Base-by-base conservation (phyloP, 768 basidiomycete species). In the Lactifluus subvellereus region DNA sequence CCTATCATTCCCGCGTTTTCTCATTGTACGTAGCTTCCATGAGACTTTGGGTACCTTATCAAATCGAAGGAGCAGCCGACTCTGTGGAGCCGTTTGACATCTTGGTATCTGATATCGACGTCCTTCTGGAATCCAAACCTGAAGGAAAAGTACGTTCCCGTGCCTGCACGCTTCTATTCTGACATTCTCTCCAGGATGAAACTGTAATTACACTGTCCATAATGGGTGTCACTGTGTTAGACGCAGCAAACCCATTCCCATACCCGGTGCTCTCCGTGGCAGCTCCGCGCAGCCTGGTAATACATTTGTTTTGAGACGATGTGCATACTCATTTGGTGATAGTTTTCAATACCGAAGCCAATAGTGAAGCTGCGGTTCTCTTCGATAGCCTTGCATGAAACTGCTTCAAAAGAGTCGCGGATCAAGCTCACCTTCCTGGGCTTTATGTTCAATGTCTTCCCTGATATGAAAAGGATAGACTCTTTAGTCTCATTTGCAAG, bases 351-450 rank as follows among this genome's bases (percentile, higher is more conserved):
- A 18, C 73, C 82, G 10, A 80, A 76, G 55, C 79, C 86, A 3
- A 71, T 85, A 27, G 54, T 91, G 52, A 84, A 86, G 61, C 72
- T 88, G 18, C 79, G 82, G n/a, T 84, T 94, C 69, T 79, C 79
- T 10, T 93, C 94, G 0, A 70, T 84, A 2, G 74, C 79, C 2
- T 76, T 86, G 13, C 80, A 85, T 2, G 83, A 80, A 59, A 82
- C 85, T 0, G 78, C 77, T 1, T 78, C 82, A n/a, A 95, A 96
- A 75, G 89, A 94, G 72, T 91, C 91, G 1, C 80, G 80, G 59
- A 72, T 96, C 64, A 84, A 83, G 63, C 63, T 90, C 18, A 80
- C 82, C 9, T 69, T 91, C 16, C 82, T 77, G 62, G 86, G 85
- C 20, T 82, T 90, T 63, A 88, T 84, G 0, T 81, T 80, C 66